These are phyloP conservation scores for Cubamyces sp. DNA, from an alignment of 768 basidiomycete genomes.

Conservation along the genomic window DNA sequence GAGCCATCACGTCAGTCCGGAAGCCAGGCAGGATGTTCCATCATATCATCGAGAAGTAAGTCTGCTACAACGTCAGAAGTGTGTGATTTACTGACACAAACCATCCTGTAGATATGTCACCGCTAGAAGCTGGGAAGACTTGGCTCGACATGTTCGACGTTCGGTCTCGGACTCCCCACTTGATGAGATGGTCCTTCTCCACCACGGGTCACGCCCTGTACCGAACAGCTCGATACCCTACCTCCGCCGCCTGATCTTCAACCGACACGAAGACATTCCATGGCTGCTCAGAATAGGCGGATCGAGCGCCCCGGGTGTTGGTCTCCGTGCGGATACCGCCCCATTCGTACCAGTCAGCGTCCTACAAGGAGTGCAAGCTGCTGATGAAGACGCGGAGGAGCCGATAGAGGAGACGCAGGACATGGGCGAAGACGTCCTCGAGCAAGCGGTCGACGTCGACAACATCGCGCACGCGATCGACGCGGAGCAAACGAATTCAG, in stretches of 20 bases:
- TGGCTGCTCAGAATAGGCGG: slow-evolving; percentile 31
- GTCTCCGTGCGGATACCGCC: slow-evolving; percentile 25
- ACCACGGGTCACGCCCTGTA: slow-evolving; percentile 8
- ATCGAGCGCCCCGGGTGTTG: slow-evolving; percentile 17
- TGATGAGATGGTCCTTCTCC: slow-evolving; percentile 35
- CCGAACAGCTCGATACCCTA: background rate
- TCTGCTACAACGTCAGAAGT: background rate
- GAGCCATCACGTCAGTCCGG: background rate
- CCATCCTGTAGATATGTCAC: slow-evolving; percentile 31
- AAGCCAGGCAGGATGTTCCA: background rate
- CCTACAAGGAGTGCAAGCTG: background rate
- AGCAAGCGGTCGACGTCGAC: slow-evolving; percentile 8
- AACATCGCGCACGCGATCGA: slow-evolving; percentile 10
- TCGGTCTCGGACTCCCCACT: slow-evolving; percentile 25
- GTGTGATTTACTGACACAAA: background rate
- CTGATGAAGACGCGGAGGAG: slow-evolving; percentile 8
- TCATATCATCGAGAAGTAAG: slow-evolving; percentile 9
- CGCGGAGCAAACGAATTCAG: slow-evolving; percentile 1
- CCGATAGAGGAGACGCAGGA: slow-evolving; percentile 24
- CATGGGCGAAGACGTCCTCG: slow-evolving; percentile 12
- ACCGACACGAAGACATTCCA: slow-evolving; percentile 36
- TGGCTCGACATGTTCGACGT: slow-evolving; percentile 32
- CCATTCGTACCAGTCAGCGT: slow-evolving; percentile 25
- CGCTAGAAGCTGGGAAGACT: slow-evolving; percentile 32
- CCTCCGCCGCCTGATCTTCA: slow-evolving; percentile 39